phyloP scores from a whole-genome alignment of 306 rosid species.

The Rosa persica region DNA sequence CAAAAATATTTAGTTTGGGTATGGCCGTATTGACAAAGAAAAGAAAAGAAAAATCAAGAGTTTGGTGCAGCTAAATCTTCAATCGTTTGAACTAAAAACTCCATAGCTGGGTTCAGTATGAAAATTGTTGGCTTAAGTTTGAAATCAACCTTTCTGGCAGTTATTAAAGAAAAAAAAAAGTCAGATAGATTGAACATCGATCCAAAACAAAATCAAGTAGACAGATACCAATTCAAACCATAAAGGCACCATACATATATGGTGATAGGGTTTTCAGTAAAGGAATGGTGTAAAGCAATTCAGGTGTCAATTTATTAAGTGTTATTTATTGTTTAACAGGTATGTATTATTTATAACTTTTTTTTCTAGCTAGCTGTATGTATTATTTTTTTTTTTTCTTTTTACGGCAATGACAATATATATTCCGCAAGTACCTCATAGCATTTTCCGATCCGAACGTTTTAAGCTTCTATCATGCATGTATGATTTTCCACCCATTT shows the following conservation, averaged over 20 bases:
- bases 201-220: background rate
- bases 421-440: too few relatives aligned
- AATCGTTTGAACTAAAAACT: constrained; percentile 4
- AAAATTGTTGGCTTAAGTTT: background rate
- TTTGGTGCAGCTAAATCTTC: background rate
- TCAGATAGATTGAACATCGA: background rate
- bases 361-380: too few relatives aligned
- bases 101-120: background rate
- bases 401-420: too few relatives aligned
- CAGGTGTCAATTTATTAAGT: too few relatives aligned
- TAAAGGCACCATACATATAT: background rate
- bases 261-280: background rate
- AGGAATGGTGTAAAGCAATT: too few relatives aligned
- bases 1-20: background rate
- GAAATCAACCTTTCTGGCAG: background rate
- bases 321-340: too few relatives aligned
- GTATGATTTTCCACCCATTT: too few relatives aligned
- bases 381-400: too few relatives aligned
- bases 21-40: constrained; percentile 6
- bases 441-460: too few relatives aligned
- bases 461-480: too few relatives aligned
- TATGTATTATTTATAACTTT: too few relatives aligned
- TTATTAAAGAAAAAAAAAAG: background rate
- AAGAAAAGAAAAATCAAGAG: background rate
- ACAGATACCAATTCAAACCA: background rate